Percentiles rank a stretch among this genome's conserved stretches.
These are phyloP conservation scores for Rutidosis leptorrhynchoides DNA, from an alignment of 129 eudicot genomes.

Conservation along the genomic window DNA sequence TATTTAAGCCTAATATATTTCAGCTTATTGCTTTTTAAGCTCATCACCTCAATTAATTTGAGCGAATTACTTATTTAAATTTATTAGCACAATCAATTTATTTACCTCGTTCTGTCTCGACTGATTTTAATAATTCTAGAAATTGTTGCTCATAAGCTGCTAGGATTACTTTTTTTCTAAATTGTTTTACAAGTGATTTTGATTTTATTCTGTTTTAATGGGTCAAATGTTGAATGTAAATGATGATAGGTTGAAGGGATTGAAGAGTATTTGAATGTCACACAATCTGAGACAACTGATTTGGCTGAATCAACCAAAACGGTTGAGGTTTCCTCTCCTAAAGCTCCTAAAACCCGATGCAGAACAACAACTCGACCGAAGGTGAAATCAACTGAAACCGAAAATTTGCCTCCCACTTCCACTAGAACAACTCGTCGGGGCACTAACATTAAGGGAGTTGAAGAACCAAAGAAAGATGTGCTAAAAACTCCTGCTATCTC, in stretches of 20 bases:
- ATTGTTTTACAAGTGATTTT: too few species aligned
- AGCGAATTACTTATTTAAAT: not conserved
- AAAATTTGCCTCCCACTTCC: constrained; percentile 20
- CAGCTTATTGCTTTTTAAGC: too few species aligned
- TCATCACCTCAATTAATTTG: not conserved
- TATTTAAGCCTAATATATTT: not conserved
- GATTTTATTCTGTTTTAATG: too few species aligned
- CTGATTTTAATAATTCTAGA: not conserved
- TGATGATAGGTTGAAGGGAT: constrained; percentile 61
- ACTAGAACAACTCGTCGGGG: constrained; percentile 44
- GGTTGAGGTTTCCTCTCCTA: constrained; percentile 22
- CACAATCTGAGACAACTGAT: constrained; percentile 27
- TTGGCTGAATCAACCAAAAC: constrained; percentile 34
- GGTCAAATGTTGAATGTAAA: not conserved
- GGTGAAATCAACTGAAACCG: constrained; percentile 17
- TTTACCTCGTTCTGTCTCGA: not conserved
- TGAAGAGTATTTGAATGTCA: constrained; percentile 40
- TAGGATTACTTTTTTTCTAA: too few species aligned
- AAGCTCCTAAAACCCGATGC: constrained; percentile 40
- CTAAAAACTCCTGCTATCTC: constrained; percentile 32
- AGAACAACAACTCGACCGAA: constrained; percentile 36
- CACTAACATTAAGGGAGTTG: constrained; percentile 27
- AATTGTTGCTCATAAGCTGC: too few species aligned
- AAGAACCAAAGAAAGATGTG: constrained; percentile 25
- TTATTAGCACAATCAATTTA: not conserved